These are phyloP conservation scores for Cryptococcus sp. DNA, from an alignment of 1,284 basidiomycete species.

Conservation along the genomic window DNA sequence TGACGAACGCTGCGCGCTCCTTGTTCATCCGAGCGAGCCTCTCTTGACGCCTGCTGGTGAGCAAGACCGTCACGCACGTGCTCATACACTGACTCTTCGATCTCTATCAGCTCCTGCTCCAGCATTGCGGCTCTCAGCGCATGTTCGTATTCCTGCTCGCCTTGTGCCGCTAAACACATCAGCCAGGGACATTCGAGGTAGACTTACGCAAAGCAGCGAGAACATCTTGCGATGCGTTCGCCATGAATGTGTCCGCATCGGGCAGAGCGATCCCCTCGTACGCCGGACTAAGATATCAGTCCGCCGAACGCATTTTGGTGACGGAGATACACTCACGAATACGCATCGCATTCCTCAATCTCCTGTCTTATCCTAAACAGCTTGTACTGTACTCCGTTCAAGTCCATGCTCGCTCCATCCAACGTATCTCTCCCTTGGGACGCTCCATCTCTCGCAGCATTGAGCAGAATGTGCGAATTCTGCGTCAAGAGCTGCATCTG, in stretches of 20 bases:
- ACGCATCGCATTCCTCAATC: slow-evolving; percentile 33
- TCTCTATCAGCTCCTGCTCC: slow-evolving; percentile 35
- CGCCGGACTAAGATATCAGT: background rate
- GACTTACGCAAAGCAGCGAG: slow-evolving; percentile 28
- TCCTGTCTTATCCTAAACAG: slow-evolving; percentile 33
- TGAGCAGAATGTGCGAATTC: slow-evolving; percentile 27
- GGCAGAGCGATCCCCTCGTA: slow-evolving; percentile 23
- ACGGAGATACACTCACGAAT: slow-evolving; percentile 4
- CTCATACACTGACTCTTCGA: slow-evolving; percentile 27
- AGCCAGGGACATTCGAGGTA: background rate
- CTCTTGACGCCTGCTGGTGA: slow-evolving; percentile 34
- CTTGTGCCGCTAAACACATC: slow-evolving; percentile 13
- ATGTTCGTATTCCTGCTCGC: slow-evolving; percentile 25
- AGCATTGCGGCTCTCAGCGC: slow-evolving; percentile 29
- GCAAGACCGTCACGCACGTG: no score
- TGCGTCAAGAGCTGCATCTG: slow-evolving; percentile 28
- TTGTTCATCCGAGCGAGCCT: slow-evolving; percentile 25
- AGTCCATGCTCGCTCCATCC: slow-evolving; percentile 28
- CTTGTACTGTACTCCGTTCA: slow-evolving; percentile 37
- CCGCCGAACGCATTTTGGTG: background rate
- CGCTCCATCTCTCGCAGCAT: slow-evolving; percentile 24
- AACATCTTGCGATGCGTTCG: slow-evolving; percentile 10
- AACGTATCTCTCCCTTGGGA: slow-evolving; percentile 25
- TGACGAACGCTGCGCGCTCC: slow-evolving; percentile 32
- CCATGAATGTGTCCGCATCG: slow-evolving; percentile 18